A percentile compares a stretch with the other conserved stretches of the same genome.
These are phyloP conservation scores for Solanum megistacrolobum DNA, from an alignment of 257 asterid genomes.

Conservation along the genomic window DNA sequence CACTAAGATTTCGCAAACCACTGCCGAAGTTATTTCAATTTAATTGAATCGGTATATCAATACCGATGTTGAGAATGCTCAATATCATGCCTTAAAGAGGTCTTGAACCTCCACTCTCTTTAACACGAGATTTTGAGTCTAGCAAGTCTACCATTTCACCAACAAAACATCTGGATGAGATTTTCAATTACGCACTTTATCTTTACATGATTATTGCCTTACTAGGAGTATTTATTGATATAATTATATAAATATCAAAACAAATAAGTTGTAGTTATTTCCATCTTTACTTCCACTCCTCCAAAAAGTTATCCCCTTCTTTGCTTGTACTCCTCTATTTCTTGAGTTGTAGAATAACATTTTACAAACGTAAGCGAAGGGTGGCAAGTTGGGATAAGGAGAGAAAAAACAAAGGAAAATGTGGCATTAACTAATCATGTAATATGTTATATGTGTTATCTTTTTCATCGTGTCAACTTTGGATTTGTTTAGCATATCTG, in stretches of 20 bases:
- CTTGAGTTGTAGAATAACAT: neutral
- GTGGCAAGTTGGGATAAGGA: neutral
- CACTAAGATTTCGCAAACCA: rapidly evolving
- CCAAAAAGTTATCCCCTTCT: neutral
- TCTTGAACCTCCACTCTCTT: too few species aligned
- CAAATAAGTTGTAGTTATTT: neutral
- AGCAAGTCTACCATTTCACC: too few species aligned
- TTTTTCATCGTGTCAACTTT: neutral
- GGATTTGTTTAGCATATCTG: neutral
- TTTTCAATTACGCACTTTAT: neutral
- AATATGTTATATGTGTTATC: too few species aligned
- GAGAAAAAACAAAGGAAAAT: neutral
- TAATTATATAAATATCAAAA: neutral
- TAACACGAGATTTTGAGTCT: too few species aligned
- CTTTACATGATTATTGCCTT: neutral
- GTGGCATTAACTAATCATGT: neutral
- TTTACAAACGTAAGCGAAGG: neutral
- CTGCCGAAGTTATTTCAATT: too few species aligned
- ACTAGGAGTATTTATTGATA: neutral
- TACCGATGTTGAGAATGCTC: too few species aligned
- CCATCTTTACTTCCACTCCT: neutral
- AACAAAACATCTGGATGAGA: too few species aligned
- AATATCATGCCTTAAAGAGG: too few species aligned
- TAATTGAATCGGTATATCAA: too few species aligned
- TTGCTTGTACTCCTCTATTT: neutral